phyloP scores from a whole-genome alignment of 805 yeast genomes.

The Lachancea kluyveri region DNA sequence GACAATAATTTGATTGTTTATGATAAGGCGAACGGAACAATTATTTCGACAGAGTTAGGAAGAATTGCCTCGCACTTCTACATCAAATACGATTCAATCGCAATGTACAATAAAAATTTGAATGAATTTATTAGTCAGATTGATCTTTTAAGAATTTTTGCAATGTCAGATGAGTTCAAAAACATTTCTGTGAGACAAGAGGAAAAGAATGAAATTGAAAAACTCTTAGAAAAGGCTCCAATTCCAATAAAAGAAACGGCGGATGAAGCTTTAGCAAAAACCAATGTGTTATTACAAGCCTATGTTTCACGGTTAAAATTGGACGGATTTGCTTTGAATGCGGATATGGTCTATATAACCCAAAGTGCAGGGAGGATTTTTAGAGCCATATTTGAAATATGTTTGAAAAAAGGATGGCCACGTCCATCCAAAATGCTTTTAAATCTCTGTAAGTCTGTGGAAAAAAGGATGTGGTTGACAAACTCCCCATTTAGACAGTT shows the following conservation, averaged over 20 bases:
- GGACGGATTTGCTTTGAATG: slow-evolving; percentile 84
- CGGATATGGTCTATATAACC: slow-evolving; percentile 89
- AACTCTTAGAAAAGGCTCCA: slow-evolving; percentile 69
- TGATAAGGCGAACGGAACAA: slow-evolving; percentile 41
- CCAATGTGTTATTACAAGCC: slow-evolving; percentile 75
- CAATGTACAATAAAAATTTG: slow-evolving; percentile 54
- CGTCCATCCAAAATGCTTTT: slow-evolving; percentile 49
- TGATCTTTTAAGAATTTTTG: slow-evolving; percentile 71
- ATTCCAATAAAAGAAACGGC: slow-evolving; percentile 74
- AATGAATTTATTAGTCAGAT: slow-evolving; percentile 60
- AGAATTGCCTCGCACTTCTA: slow-evolving; percentile 82
- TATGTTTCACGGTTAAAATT: slow-evolving; percentile 72
- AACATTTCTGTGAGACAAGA: slow-evolving; percentile 81
- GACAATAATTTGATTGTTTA: slow-evolving; percentile 56
- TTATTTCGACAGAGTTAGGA: slow-evolving; percentile 66
- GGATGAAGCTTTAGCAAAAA: slow-evolving; percentile 69
- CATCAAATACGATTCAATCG: slow-evolving; percentile 68
- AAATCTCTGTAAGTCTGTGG: slow-evolving; percentile 73
- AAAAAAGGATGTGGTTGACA: slow-evolving; percentile 74
- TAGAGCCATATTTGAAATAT: slow-evolving; percentile 79
- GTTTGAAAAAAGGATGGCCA: slow-evolving; percentile 68
- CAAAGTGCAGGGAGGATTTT: slow-evolving; percentile 89
- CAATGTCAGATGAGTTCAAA: slow-evolving; percentile 80
- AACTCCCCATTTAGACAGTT: slow-evolving; percentile 86
- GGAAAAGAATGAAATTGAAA: slow-evolving; percentile 68